Base-by-base conservation (phyloP, 2,329 filamentous ascomycete species). In the Fusarium euwallaceae region DNA sequence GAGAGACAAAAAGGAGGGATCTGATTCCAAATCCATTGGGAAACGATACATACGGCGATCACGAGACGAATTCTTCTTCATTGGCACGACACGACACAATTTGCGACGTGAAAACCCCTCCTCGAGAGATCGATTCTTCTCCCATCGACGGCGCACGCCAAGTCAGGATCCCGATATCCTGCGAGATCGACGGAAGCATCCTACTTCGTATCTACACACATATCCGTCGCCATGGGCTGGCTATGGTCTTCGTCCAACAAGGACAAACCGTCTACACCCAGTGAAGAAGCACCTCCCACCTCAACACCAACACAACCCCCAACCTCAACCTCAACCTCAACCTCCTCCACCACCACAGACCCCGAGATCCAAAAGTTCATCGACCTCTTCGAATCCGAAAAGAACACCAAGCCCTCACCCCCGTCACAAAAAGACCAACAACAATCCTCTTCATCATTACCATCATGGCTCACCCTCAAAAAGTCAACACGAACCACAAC, bases 341-440 rank as follows among this genome's bases (percentile, higher is more conserved):
- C 69, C 70, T 45, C 73, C 36, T 39, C 73, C 36, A 77, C 73
- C 36, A 77, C 73, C 51, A 74, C 79, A 76, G 88, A 90, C 78
- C 85, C 86, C 36, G 89, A 90, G 78, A 82, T 91, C 72, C 85
- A 86, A 77, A 88, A 87, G 76, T 89, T 91, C 81, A 80, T 89
- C 75, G 81, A 86, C 51, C 84, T 87, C 72, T 81, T 88, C 77
- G 79, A 85, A 67, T 78, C 78, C 32, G 82, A 84, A 39, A 70
- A 78, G 32, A 64, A 76, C 34, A 20, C 75, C 71, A 76, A 80
- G 48, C 61, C 77, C 45, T 59, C 72, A 39, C 12, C 71, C 9
- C 51, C 74, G 64, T 72, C 69, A 51, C 71, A 75, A 67, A 66
- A 77, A 69, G 51, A 75, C 63, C 41, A 75, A 59, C 48, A 80